These are phyloP conservation scores for Drechslerella dactyloides DNA, from an alignment of 2,329 filamentous ascomycete species.

Conservation along the genomic window DNA sequence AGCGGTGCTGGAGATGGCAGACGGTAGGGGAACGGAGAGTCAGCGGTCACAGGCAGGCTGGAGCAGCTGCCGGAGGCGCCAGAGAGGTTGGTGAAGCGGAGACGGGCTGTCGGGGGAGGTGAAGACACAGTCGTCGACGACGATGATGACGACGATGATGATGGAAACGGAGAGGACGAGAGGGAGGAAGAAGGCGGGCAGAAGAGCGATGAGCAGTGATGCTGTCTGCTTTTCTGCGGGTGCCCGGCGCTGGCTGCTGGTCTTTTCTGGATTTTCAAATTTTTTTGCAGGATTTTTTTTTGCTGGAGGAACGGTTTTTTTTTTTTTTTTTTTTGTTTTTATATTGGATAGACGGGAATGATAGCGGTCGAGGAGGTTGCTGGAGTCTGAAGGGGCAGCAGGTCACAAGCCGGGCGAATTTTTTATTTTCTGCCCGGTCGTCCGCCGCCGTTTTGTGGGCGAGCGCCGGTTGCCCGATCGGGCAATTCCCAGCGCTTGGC, in stretches of 20 bases:
- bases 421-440: conserved; percentile 24
- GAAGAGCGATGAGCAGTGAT: conserved; percentile 43
- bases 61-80: not conserved
- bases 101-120: not conserved
- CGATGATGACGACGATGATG: conserved; percentile 40
- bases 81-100: not conserved
- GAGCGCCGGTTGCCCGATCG: not conserved
- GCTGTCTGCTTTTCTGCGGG: too few species aligned
- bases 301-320: conserved; percentile 57
- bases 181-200: conserved; percentile 51
- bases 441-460: conserved; percentile 2
- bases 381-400: conserved; percentile 21
- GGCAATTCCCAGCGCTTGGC: not conserved
- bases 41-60: conserved; percentile 1
- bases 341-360: conserved; percentile 56
- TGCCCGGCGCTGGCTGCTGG: not conserved
- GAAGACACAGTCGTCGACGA: conserved; percentile 2
- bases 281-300: conserved; percentile 59
- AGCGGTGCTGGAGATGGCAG: not conserved
- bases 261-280: conserved; percentile 48
- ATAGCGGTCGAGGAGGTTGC: conserved; percentile 47
- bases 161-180: too few species aligned
- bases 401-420: conserved; percentile 30
- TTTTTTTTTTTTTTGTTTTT: conserved; percentile 56
- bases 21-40: not conserved